These are phyloP conservation scores for Solanum hybrid DNA, from an alignment of 305 asterid genomes.

Conservation along the genomic window DNA sequence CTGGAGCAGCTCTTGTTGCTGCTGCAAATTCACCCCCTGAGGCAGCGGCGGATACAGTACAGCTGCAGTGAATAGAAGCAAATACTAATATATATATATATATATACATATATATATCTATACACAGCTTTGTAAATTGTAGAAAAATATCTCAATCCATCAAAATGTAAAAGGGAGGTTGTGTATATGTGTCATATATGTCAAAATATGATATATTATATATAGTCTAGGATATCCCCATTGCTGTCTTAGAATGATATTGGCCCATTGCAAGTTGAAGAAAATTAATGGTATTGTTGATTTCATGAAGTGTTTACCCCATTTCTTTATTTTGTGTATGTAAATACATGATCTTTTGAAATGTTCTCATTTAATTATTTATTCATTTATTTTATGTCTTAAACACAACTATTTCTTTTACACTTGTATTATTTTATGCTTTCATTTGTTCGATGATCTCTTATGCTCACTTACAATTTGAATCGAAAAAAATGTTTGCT, in stretches of 20 bases:
- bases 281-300: not conserved
- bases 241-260: not conserved
- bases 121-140: slow-evolving; percentile 14
- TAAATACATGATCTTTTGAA: not conserved
- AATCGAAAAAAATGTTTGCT: not conserved
- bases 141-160: slow-evolving; percentile 2
- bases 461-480: not conserved
- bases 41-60: slow-evolving; percentile 17
- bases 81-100: not conserved
- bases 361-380: not conserved
- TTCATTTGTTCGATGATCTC: too few relatives aligned
- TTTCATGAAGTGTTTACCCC: not conserved
- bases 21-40: slow-evolving; percentile 47
- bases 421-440: not conserved
- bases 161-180: slow-evolving; percentile 6
- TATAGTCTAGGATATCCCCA: not conserved
- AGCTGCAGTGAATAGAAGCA: slow-evolving; percentile 24
- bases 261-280: not conserved
- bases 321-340: not conserved
- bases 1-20: slow-evolving; percentile 85
- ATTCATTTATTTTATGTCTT: not conserved
- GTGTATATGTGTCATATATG: slow-evolving; percentile 5
- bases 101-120: not conserved
- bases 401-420: not conserved
- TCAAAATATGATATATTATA: not conserved